Percentiles rank a stretch among this genome's conserved stretches.
Conservation (phyloP, 75 land plant genomes). For the Pseudotsuga menziesii region DNA sequence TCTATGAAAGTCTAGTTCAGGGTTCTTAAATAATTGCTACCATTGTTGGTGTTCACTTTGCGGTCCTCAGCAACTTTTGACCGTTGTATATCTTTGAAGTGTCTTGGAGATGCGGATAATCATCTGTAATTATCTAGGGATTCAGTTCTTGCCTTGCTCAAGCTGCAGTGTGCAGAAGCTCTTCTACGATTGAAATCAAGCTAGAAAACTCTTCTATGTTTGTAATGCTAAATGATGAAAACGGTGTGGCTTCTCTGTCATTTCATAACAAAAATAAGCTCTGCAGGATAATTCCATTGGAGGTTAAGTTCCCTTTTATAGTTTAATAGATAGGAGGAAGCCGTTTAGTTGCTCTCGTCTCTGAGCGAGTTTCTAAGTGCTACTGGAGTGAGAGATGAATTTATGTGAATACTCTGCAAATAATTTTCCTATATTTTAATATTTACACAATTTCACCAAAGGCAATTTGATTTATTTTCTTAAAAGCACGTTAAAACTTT, state of each 20-base stretch:
- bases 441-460: no score
- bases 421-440: no score
- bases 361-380: neutral
- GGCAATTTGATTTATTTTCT: neutral
- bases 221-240: neutral
- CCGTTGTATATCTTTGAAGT: no score
- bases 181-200: constrained; percentile 3
- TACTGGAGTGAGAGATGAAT: neutral
- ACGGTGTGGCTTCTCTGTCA: neutral
- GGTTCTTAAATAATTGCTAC: constrained; percentile 27
- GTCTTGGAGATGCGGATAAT: neutral
- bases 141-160: neutral
- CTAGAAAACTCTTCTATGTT: neutral
- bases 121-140: neutral
- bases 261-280: neutral
- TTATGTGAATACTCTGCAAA: neutral
- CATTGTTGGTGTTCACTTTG: no score
- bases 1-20: constrained; percentile 70
- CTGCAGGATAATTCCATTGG: neutral
- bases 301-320: neutral
- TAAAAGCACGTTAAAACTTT: neutral
- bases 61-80: no score
- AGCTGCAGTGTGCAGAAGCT: constrained; percentile 8
- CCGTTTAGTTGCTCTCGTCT: neutral
- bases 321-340: neutral